These are phyloP conservation scores for Porogramme epimiltina DNA, from an alignment of 1,284 basidiomycete genomes.

Conservation along the genomic window DNA sequence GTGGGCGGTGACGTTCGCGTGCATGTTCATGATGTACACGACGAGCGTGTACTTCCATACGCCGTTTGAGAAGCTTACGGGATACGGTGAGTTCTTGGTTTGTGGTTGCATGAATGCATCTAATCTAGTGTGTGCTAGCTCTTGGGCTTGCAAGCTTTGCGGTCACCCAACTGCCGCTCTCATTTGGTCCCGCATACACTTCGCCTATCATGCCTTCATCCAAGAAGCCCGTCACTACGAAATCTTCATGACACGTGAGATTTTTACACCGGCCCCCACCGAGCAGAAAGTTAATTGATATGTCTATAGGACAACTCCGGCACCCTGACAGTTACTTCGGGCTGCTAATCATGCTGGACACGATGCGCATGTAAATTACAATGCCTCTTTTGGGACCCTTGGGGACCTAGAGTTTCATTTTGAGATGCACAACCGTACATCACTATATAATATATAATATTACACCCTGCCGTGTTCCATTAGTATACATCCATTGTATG, in stretches of 20 bases:
- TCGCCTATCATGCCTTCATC: too few species aligned
- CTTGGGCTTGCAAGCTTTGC: conserved; percentile 12
- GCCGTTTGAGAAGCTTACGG: conserved; percentile 84
- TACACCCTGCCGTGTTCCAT: background rate
- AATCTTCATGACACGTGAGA: too few species aligned
- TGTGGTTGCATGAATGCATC: background rate
- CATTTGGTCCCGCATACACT: background rate
- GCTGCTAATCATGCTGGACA: too few species aligned
- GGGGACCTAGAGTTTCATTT: too few species aligned
- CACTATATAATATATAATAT: background rate
- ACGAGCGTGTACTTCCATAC: conserved; percentile 93
- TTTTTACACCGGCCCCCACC: too few species aligned
- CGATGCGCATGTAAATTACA: too few species aligned
- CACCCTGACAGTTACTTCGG: too few species aligned
- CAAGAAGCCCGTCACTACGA: too few species aligned
- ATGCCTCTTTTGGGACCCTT: too few species aligned
- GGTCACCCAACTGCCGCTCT: conserved; percentile 11
- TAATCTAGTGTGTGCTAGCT: background rate
- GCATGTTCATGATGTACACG: conserved; percentile 77
- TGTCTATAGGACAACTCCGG: too few species aligned
- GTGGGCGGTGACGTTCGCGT: conserved; percentile 59
- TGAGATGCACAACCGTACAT: background rate
- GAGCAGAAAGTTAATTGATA: too few species aligned
- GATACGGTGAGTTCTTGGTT: conserved; percentile 61
- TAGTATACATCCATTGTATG: background rate